Evolutionary conservation across 1,139 yeast species (phyloP), one percentile per base, ranked within the genome.

Genomic region (Yamadazyma triangularis): DNA sequence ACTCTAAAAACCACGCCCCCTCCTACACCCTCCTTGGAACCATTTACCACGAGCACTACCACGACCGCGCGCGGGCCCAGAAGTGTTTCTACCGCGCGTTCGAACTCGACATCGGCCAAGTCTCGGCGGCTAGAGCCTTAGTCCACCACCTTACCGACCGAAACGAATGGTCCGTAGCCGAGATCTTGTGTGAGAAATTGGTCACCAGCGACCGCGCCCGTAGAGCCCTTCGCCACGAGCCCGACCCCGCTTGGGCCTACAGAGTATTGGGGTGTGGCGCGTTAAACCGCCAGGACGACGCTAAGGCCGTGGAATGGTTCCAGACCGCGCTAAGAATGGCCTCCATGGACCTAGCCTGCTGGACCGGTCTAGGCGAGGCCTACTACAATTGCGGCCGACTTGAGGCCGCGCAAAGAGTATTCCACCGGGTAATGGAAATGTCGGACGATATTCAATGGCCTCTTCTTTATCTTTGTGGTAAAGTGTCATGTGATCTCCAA

Each of bases 321-420:
- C 98, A 91, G 56, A 74, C 79, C 18, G 89, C 96, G 0, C 63
- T 93, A 33, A 70, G 97, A 39, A 62, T 84, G 42, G 64, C 78
- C 23, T 64, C 83, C 0, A 48, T 53, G 35, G 96, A 91, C 56
- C 55, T 73, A 7, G 80, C 84, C 43, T 80, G 95, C 9, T 89
- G 97, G 97, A 68, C 84, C 15, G 96, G 96, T 0, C 64, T 91
- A 23, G 98, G 98, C 13, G 98, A 93, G 53, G 93, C 96, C 0
- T 91, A 91, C 52, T 67, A 72, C 35, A 75, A 79, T 27, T 77
- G 94, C 55, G 98, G 98, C 4, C 70, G 96, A 40, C 64, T 80
- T 29, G 91, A 84, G 36, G 95, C 97, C 2, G 87, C 96, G 0
- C 70, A 74, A 7, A 88, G 84, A 50, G 96, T 93, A 2, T 85